Percentiles rank a stretch among this genome's conserved stretches.
Evolutionary conservation across 2,329 filamentous ascomycete species (phyloP).

Genomic region (Fusarium nodosum): DNA sequence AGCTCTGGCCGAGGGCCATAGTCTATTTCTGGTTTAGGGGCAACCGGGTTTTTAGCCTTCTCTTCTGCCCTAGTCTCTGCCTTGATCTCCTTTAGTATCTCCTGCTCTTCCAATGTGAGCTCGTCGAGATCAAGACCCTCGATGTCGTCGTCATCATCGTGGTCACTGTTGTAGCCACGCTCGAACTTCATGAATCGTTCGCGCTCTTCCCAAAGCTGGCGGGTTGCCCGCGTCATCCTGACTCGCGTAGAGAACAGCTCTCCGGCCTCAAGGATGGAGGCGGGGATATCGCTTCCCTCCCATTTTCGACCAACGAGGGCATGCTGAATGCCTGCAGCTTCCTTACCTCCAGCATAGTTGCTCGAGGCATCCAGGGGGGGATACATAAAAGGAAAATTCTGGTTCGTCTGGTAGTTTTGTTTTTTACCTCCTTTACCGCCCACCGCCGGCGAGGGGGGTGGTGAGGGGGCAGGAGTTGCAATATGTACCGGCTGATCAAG

Average conservation of each 20-base stretch:
- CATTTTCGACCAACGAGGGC: constrained; percentile 84
- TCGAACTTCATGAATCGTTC: constrained; percentile 93
- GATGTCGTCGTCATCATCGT: constrained; percentile 62
- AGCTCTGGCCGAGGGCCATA: constrained; percentile 63
- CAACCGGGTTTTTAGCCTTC: constrained; percentile 38
- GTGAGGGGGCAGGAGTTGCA: constrained; percentile 96
- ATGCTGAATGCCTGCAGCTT: constrained; percentile 83
- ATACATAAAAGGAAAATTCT: constrained; percentile 98
- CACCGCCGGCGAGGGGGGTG: constrained; percentile 87
- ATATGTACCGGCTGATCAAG: constrained; percentile 97
- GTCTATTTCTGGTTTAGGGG: constrained; percentile 52
- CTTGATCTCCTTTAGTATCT: constrained; percentile 59
- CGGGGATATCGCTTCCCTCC: constrained; percentile 94
- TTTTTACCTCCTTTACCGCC: constrained; percentile 97
- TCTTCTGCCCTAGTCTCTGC: constrained; percentile 53
- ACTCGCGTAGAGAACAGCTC: constrained; percentile 91
- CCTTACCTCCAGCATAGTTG: constrained; percentile 92
- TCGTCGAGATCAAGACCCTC: constrained; percentile 64
- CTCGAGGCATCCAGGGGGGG: constrained; percentile 90
- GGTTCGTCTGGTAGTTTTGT: constrained; percentile 99
- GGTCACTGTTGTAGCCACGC: constrained; percentile 80
- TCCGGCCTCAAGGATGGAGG: constrained; percentile 94
- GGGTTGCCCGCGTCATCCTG: constrained; percentile 89
- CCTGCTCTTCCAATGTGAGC: constrained; percentile 57
- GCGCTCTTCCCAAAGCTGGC: constrained; percentile 94